phyloP scores from a whole-genome alignment of 768 basidiomycete species.

The Collybia sordida region DNA sequence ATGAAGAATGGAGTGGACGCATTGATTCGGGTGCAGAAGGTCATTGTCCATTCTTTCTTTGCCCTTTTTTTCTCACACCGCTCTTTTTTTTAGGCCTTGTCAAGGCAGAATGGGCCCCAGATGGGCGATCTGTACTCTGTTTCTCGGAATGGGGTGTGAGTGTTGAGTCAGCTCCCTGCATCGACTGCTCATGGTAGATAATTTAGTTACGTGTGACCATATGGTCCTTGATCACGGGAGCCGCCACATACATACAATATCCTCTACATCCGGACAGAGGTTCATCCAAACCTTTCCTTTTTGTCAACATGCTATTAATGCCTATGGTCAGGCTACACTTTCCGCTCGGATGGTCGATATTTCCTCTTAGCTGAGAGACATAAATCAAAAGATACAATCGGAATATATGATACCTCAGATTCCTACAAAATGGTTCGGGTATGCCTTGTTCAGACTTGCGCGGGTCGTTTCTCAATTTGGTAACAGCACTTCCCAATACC shows the following conservation, averaged over 20 bases:
- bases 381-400: slow-evolving; percentile 84
- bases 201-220: slow-evolving; percentile 79
- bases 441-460: slow-evolving; percentile 19
- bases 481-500: slow-evolving; percentile 80
- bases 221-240: slow-evolving; percentile 78
- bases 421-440: slow-evolving; percentile 75
- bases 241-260: slow-evolving; percentile 82
- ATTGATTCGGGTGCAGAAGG: slow-evolving; percentile 82
- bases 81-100: slow-evolving; percentile 51
- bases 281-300: slow-evolving; percentile 22
- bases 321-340: slow-evolving; percentile 64
- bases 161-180: slow-evolving; percentile 15
- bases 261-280: slow-evolving; percentile 82
- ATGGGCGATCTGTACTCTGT: slow-evolving; percentile 79
- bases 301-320: slow-evolving; percentile 1
- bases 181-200: slow-evolving; percentile 3
- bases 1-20: slow-evolving; percentile 75
- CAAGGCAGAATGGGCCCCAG: slow-evolving; percentile 89
- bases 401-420: slow-evolving; percentile 76
- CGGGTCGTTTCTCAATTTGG: slow-evolving; percentile 2
- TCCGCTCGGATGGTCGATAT: slow-evolving; percentile 79
- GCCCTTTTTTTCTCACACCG: background rate
- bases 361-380: slow-evolving; percentile 87
- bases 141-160: slow-evolving; percentile 95
- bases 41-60: slow-evolving; percentile 11